Evolutionary conservation across 306 rosid species (phyloP).

Genomic region (Rosa persica): DNA sequence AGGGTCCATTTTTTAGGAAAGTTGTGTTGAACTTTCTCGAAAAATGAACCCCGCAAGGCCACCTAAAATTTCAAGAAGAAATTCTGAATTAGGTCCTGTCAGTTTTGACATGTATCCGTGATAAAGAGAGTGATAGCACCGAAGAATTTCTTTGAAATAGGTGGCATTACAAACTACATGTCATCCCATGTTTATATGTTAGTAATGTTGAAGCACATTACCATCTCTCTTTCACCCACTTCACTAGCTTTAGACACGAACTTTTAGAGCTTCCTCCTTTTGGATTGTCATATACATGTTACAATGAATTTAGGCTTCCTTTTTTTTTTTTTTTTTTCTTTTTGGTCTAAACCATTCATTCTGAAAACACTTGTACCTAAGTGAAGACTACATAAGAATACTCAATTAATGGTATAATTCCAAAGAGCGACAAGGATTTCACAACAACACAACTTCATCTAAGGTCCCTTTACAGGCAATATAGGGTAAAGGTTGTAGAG

Average conservation of each 20-base stretch:
- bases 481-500: not conserved
- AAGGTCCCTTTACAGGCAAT: not conserved
- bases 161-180: no score
- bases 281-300: slow-evolving; percentile 42
- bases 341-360: not conserved
- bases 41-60: no score
- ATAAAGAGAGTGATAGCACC: no score
- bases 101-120: no score
- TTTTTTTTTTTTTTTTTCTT: not conserved
- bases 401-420: not conserved
- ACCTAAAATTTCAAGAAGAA: no score
- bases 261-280: slow-evolving; percentile 89
- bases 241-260: slow-evolving; percentile 72
- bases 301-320: not conserved
- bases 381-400: not conserved
- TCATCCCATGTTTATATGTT: no score
- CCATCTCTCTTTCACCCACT: slow-evolving; percentile 89
- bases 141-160: no score
- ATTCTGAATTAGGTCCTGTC: no score
- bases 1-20: no score
- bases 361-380: slow-evolving; percentile 17
- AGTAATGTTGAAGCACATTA: slow-evolving; percentile 23
- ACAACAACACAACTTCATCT: not conserved
- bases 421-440: not conserved
- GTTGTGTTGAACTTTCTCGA: no score